Conservation (phyloP, 345 rosid genomes). For the Gossypium stocksii region DNA sequence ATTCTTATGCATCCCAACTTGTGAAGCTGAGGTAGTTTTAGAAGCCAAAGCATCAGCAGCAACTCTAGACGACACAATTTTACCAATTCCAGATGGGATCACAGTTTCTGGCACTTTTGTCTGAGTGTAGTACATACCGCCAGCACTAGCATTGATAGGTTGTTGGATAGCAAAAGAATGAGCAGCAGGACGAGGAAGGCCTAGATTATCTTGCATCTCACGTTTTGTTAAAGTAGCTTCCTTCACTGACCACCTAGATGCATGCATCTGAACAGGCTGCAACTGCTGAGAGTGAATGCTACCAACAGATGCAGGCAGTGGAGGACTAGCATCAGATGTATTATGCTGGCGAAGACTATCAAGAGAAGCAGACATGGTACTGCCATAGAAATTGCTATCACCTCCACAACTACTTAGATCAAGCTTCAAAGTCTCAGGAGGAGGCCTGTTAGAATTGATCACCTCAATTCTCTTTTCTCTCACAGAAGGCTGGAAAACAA, state of each 20-base stretch:
- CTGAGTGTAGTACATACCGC: slow-evolving; percentile 40
- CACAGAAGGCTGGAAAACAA: slow-evolving; percentile 88
- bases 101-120: slow-evolving; percentile 37
- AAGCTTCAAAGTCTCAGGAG: slow-evolving; percentile 44
- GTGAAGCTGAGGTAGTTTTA: slow-evolving; percentile 36
- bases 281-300: slow-evolving; percentile 35
- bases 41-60: slow-evolving; percentile 38
- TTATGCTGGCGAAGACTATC: slow-evolving; percentile 38
- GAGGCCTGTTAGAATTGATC: slow-evolving; percentile 33
- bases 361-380: slow-evolving; percentile 32
- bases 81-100: slow-evolving; percentile 42
- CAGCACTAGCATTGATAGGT: slow-evolving; percentile 32
- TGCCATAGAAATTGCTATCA: slow-evolving; percentile 42
- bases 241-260: slow-evolving; percentile 52
- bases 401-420: slow-evolving; percentile 31
- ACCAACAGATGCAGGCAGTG: slow-evolving; percentile 38
- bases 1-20: slow-evolving; percentile 44
- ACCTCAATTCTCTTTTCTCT: slow-evolving; percentile 54
- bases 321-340: slow-evolving; percentile 36
- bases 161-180: slow-evolving; percentile 38
- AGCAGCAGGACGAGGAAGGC: slow-evolving; percentile 32
- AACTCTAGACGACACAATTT: slow-evolving; percentile 42
- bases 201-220: slow-evolving; percentile 46
- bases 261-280: slow-evolving; percentile 40
- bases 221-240: slow-evolving; percentile 38